A percentile compares a stretch with the other conserved stretches of the same genome.
phyloP scores from a whole-genome alignment of 1,284 basidiomycete species.

The Neonothopanus nambi region DNA sequence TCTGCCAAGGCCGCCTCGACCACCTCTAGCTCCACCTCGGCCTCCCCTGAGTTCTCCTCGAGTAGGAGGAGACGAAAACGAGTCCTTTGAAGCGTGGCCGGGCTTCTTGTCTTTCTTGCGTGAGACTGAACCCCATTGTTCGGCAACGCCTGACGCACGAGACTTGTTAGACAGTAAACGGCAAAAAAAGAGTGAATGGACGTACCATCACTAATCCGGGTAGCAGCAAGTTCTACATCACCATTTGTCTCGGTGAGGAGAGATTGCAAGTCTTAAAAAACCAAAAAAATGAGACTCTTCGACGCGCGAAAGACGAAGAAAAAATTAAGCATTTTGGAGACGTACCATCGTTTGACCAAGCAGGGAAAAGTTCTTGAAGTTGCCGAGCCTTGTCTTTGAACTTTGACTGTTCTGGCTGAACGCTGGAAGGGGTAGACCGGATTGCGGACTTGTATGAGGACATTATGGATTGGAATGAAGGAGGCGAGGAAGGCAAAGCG shows the following conservation, averaged over 20 bases:
- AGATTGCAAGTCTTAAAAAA: constrained; percentile 66
- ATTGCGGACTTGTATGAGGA: constrained; percentile 55
- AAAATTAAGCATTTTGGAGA: constrained; percentile 21
- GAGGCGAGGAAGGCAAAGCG: neutral
- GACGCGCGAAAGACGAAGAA: constrained; percentile 24
- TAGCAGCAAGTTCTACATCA: constrained; percentile 73
- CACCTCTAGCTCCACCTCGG: constrained; percentile 64
- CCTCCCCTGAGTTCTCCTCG: constrained; percentile 64
- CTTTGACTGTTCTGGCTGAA: constrained; percentile 25
- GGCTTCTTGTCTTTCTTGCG: constrained; percentile 86
- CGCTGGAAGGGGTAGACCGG: constrained; percentile 36
- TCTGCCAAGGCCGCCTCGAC: constrained; percentile 59
- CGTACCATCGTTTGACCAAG: constrained; percentile 76
- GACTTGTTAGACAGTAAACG: constrained; percentile 16
- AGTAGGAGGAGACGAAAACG: constrained; percentile 32
- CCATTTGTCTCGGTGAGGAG: constrained; percentile 74
- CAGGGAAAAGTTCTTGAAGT: constrained; percentile 78
- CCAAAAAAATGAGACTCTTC: constrained; percentile 4
- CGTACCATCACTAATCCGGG: constrained; percentile 81
- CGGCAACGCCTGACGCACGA: constrained; percentile 61
- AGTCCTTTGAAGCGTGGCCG: constrained; percentile 48
- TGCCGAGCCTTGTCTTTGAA: constrained; percentile 54
- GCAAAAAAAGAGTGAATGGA: constrained; percentile 15
- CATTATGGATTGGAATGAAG: constrained; percentile 36
- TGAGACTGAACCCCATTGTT: constrained; percentile 86